Base-by-base conservation (phyloP, 345 rosid species). In the Firmiana major region DNA sequence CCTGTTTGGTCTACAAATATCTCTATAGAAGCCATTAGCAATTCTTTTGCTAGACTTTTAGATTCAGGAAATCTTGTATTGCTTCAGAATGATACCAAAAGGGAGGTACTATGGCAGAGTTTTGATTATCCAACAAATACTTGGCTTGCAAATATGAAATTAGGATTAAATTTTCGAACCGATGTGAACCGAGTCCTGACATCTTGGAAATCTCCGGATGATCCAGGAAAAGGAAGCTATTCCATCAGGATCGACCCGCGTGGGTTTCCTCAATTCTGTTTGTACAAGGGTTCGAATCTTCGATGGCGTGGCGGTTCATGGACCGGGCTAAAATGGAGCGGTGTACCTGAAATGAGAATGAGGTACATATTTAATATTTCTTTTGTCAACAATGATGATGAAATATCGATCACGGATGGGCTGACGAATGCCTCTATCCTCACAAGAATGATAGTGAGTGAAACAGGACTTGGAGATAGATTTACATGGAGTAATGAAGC, bases 81-180 rank as follows among this genome's bases (percentile, higher is more conserved):
- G 38, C 62, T 79, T 78, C 84, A 83, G 21, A 79, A 85, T 60
- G 60, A 74, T 46, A 71, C 26, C 74, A 38, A 43, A 15, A 66
- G 71, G 19, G 24, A 57, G 24, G 48, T 76, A 12, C 11, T 88
- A 9, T 94, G 97, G 97, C 91, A 92, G 77, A 90, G 97, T 46
- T 92, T 90, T 79, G 89, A 94, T 75, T 49, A 88, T 78, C 97
- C 93, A 6, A 85, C 96, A 8, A 78, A 90, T 77, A 88, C 92
- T 42, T 1, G 80, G 59, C 87, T 91, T 75, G 91, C 96, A 0
- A 83, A 70, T 53, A 89, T 94, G 97, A 92, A 85, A 71, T 74
- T 94, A 1, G 97, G 98, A 17, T 76, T 81, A 84, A 80, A 86
- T 72, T 64, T 79, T 3, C 34, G 57, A 74, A 81, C 78, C 1